Evolutionary conservation across 768 basidiomycete species (phyloP).

Genomic region (Trametes gibbosa): DNA sequence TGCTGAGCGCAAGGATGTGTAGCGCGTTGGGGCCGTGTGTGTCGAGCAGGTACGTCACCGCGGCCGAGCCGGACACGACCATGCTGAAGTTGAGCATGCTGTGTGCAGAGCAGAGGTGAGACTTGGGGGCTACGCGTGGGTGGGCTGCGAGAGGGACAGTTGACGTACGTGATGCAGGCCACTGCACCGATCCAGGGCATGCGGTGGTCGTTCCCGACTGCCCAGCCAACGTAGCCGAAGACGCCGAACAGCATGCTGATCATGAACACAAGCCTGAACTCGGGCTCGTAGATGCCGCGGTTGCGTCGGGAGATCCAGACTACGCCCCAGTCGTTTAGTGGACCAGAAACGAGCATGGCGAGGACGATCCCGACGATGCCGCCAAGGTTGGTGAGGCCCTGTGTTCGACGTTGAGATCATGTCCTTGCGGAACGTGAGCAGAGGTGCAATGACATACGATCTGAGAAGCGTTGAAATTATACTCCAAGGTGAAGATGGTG

Average conservation of each 20-base stretch:
- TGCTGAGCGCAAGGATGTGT: constrained; percentile 41
- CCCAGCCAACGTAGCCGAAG: constrained; percentile 47
- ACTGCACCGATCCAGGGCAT: constrained; percentile 49
- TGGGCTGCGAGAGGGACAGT: neutral
- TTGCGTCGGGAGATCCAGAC: constrained; percentile 44
- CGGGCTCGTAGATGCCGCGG: constrained; percentile 46
- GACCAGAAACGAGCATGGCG: constrained; percentile 37
- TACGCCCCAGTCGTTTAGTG: constrained; percentile 42
- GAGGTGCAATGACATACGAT: constrained; percentile 22
- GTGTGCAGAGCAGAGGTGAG: neutral
- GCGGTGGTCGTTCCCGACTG: constrained; percentile 39
- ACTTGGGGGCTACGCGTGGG: too few relatives aligned
- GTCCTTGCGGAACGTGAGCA: too few relatives aligned
- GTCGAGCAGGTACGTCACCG: constrained; percentile 46
- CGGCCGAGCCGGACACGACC: constrained; percentile 40
- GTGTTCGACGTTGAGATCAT: neutral
- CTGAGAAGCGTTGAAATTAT: constrained; percentile 40
- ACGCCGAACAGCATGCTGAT: constrained; percentile 42
- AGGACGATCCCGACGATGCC: constrained; percentile 43
- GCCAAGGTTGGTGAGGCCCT: constrained; percentile 42
- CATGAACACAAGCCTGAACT: constrained; percentile 43
- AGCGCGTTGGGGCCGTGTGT: constrained; percentile 41
- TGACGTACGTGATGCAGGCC: constrained; percentile 30
- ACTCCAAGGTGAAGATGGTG: constrained; percentile 44
- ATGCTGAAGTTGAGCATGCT: constrained; percentile 46